Evolutionary conservation across 1,284 basidiomycete genomes (phyloP).

Genomic region (Papiliotrema fonsecae): DNA sequence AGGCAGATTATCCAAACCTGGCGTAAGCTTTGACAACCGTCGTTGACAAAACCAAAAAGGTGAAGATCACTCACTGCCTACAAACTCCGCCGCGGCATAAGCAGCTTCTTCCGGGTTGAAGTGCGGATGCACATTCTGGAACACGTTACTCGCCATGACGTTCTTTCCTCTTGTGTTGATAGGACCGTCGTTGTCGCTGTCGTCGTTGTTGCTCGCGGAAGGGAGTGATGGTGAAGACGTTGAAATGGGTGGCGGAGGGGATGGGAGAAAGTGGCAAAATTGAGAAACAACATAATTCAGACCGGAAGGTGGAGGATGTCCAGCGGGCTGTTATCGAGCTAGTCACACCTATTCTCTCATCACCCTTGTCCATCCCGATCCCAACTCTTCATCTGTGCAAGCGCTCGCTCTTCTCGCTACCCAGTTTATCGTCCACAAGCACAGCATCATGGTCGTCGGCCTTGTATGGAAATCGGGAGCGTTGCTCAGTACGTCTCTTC

Average conservation of each 20-base stretch:
- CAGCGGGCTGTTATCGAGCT: no score
- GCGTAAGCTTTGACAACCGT: background rate
- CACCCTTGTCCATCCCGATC: no score
- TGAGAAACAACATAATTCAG: background rate
- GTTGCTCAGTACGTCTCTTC: background rate
- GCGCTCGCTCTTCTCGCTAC: no score
- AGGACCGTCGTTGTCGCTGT: background rate
- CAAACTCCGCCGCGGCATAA: conserved; percentile 62
- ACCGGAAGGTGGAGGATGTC: background rate
- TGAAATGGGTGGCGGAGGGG: background rate
- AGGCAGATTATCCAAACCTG: conserved; percentile 71
- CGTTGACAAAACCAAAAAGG: background rate
- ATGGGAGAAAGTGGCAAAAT: background rate
- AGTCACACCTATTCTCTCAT: no score
- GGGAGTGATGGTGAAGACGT: background rate
- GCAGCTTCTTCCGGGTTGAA: conserved; percentile 62
- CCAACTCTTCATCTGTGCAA: no score
- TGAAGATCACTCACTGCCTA: conserved; percentile 56
- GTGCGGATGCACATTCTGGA: conserved; percentile 27
- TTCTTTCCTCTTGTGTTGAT: background rate
- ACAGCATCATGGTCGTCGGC: conserved; percentile 1
- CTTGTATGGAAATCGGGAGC: conserved; percentile 1
- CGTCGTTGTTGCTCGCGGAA: background rate
- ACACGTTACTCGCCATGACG: conserved; percentile 2
- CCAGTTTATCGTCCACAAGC: background rate